Percentiles rank a stretch among this genome's conserved stretches.
These are phyloP conservation scores for Beauveria scarabaeidicola DNA, from an alignment of 2,329 filamentous ascomycete species.

Conservation along the genomic window DNA sequence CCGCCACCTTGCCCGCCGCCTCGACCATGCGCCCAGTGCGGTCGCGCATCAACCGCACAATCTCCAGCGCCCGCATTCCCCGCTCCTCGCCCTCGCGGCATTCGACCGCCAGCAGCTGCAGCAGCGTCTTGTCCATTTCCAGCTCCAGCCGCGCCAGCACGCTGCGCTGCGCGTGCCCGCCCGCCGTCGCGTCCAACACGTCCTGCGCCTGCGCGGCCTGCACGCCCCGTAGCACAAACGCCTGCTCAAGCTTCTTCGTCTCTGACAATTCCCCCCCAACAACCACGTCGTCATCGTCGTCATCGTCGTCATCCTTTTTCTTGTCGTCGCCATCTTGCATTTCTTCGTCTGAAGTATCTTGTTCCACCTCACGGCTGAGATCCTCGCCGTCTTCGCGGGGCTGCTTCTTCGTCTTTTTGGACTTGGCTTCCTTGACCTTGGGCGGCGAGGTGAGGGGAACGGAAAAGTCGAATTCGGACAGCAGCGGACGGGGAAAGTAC, in stretches of 20 bases:
- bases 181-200: conserved; percentile 57
- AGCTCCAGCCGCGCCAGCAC: conserved; percentile 65
- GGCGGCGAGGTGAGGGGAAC: conserved; percentile 61
- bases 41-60: conserved; percentile 80
- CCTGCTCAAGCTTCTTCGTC: conserved; percentile 63
- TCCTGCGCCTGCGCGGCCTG: conserved; percentile 69
- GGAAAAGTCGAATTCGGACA: conserved; percentile 89
- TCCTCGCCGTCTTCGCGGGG: conserved; percentile 21
- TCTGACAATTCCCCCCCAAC: conserved; percentile 33
- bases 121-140: conserved; percentile 79
- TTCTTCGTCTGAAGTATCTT: conserved; percentile 22
- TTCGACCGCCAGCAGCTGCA: conserved; percentile 83
- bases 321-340: conserved; percentile 29
- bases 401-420: conserved; percentile 20
- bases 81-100: conserved; percentile 88
- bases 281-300: conserved; percentile 25
- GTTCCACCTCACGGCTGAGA: conserved; percentile 19
- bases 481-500: conserved; percentile 81
- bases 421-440: conserved; percentile 27
- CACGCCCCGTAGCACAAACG: conserved; percentile 67
- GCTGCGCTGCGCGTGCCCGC: conserved; percentile 50
- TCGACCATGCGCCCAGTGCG: conserved; percentile 82
- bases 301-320: conserved; percentile 26
- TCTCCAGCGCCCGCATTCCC: conserved; percentile 89
- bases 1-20: conserved; percentile 80